A percentile compares a stretch with the other conserved stretches of the same genome.
Conservation (phyloP, 257 asterid genomes). For the Solanum appendiculatum region DNA sequence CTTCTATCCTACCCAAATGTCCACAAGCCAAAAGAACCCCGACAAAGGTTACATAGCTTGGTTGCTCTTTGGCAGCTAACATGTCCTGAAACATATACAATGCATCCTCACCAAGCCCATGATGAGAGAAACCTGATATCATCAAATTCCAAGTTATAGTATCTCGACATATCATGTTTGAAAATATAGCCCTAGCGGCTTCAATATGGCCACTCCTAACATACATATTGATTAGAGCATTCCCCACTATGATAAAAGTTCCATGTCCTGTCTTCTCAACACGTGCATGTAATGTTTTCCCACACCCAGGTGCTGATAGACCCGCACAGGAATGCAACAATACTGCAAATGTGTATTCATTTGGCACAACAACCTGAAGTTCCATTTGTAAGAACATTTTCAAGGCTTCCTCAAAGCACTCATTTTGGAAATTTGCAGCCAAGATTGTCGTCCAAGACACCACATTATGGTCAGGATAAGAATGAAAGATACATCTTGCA, state of each 20-base stretch:
- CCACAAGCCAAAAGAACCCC: conserved; percentile 83
- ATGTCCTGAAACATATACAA: conserved; percentile 40
- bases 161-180: conserved; percentile 32
- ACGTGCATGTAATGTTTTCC: conserved; percentile 56
- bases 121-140: conserved; percentile 60
- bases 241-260: conserved; percentile 32
- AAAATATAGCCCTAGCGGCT: conserved; percentile 39
- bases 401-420: conserved; percentile 65
- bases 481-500: conserved; percentile 32
- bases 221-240: conserved; percentile 64
- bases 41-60: conserved; percentile 65
- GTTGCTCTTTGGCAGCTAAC: conserved; percentile 38
- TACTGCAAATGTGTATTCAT: conserved; percentile 66
- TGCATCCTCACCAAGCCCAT: conserved; percentile 72
- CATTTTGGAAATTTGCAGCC: conserved; percentile 65
- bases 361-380: conserved; percentile 39
- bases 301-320: conserved; percentile 57
- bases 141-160: conserved; percentile 66
- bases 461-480: conserved; percentile 36
- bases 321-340: conserved; percentile 67
- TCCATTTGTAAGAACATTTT: conserved; percentile 53
- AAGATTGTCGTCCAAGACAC: conserved; percentile 70
- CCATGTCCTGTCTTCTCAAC: conserved; percentile 50
- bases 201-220: conserved; percentile 61
- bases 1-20: conserved; percentile 51